Evolutionary conservation across 2,329 filamentous ascomycete species (phyloP).

Genomic region (Aspergillus fumigatiaffinis): DNA sequence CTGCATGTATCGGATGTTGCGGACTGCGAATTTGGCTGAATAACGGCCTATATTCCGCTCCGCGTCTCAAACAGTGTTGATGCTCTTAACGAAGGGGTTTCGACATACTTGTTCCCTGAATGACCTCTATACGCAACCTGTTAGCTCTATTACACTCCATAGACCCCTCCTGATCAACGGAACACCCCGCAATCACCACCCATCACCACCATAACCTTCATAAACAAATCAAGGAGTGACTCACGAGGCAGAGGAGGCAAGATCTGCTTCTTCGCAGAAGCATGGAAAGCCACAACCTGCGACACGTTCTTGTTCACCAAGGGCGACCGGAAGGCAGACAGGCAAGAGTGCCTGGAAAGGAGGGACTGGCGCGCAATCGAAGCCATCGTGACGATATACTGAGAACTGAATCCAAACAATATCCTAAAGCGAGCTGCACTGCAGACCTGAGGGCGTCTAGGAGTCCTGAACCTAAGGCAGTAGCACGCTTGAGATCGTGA

Average conservation of each 20-base stretch:
- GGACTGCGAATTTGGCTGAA: not conserved
- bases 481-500: conserved; percentile 15
- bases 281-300: conserved; percentile 79
- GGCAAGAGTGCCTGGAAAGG: conserved; percentile 33
- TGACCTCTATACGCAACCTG: conserved; percentile 54
- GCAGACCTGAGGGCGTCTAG: not conserved
- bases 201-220: not conserved
- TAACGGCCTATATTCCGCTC: not conserved
- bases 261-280: conserved; percentile 68
- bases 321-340: conserved; percentile 32
- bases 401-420: not conserved
- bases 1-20: not conserved
- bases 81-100: not conserved
- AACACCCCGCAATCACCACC: not conserved
- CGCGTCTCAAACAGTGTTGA: not conserved
- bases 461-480: not conserved
- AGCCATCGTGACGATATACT: conserved; percentile 33
- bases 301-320: conserved; percentile 37
- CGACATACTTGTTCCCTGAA: conserved; percentile 68
- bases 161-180: not conserved
- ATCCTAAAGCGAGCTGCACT: not conserved
- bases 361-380: conserved; percentile 39
- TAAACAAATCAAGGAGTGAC: conserved; percentile 32
- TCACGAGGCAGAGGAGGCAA: conserved; percentile 82
- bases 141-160: conserved; percentile 41